Evolutionary conservation across 2,329 filamentous ascomycete genomes (phyloP).

Genomic region (Fusarium piperis): DNA sequence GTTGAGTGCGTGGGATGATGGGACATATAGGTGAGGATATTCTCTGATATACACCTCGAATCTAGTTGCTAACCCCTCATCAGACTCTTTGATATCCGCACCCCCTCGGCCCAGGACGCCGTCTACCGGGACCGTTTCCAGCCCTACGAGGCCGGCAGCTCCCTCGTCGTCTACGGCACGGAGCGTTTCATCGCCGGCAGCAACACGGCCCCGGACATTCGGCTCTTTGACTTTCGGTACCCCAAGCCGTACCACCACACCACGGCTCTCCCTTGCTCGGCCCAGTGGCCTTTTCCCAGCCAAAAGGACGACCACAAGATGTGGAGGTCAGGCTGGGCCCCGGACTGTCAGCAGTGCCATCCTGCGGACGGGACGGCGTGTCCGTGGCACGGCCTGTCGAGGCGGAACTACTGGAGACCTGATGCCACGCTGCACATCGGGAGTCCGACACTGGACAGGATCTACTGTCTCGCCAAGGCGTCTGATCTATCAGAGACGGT

Average conservation of each 20-base stretch:
- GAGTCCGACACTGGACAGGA: conserved; percentile 42
- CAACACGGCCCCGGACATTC: conserved; percentile 54
- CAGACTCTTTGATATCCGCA: conserved; percentile 60
- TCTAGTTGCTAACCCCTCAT: neutral
- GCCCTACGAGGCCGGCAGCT: conserved; percentile 55
- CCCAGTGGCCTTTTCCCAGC: conserved; percentile 47
- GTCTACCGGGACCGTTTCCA: conserved; percentile 65
- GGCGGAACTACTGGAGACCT: conserved; percentile 56
- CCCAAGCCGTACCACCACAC: conserved; percentile 60
- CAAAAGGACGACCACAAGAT: conserved; percentile 27
- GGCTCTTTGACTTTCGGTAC: conserved; percentile 66
- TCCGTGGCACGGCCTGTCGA: conserved; percentile 59
- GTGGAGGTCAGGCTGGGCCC: conserved; percentile 17
- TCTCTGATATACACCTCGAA: neutral
- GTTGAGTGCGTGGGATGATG: conserved; percentile 64
- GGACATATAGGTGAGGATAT: conserved; percentile 53
- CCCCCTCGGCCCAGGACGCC: conserved; percentile 56
- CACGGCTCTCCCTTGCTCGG: conserved; percentile 57
- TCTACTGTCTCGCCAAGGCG: conserved; percentile 60
- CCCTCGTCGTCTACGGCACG: conserved; percentile 60
- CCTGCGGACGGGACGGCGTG: conserved; percentile 48
- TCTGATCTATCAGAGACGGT: conserved; percentile 59
- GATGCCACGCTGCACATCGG: conserved; percentile 60
- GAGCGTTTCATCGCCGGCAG: conserved; percentile 63
- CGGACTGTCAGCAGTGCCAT: conserved; percentile 47